Conservation (phyloP, 2,329 filamentous ascomycete genomes). For the Aspergillus aculeatinus region DNA sequence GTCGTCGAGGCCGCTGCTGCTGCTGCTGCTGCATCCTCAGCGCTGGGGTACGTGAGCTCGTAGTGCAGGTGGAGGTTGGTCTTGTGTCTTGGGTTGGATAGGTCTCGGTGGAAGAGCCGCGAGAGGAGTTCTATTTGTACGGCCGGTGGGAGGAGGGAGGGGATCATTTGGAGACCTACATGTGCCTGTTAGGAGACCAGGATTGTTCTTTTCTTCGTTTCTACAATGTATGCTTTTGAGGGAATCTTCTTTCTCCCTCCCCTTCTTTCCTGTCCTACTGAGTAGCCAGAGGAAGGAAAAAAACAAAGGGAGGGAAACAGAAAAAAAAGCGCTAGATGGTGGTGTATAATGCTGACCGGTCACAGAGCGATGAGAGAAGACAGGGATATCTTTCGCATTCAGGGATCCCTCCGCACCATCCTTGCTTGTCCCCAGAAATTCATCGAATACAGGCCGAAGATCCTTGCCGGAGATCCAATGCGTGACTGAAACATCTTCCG, state of each 20-base stretch:
- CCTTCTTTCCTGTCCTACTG: background rate
- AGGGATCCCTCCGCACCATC: conserved; percentile 9
- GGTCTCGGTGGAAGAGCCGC: conserved; percentile 73
- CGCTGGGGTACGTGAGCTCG: conserved; percentile 61
- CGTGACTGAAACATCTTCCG: conserved; percentile 27
- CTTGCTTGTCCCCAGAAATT: conserved; percentile 26
- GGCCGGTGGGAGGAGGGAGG: conserved; percentile 66
- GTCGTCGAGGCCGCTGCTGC: conserved; percentile 30
- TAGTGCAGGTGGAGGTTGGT: conserved; percentile 92
- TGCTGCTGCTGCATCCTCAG: conserved; percentile 2
- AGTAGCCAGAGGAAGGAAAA: background rate
- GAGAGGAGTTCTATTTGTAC: conserved; percentile 71
- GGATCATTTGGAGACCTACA: conserved; percentile 75
- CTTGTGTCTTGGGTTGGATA: conserved; percentile 70
- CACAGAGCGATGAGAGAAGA: conserved; percentile 36
- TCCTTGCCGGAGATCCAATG: conserved; percentile 30
- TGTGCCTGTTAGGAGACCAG: conserved; percentile 23
- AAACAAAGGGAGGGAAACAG: background rate
- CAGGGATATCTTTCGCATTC: conserved; percentile 30
- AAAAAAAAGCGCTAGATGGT: background rate
- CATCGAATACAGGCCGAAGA: conserved; percentile 32
- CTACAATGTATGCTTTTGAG: background rate
- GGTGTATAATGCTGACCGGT: conserved; percentile 34
- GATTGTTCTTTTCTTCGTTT: conserved; percentile 12
- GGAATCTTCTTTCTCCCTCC: background rate